Evolutionary conservation across 176 grass and related monocot species (phyloP).

Genomic region (Phoenix dactylifera): DNA sequence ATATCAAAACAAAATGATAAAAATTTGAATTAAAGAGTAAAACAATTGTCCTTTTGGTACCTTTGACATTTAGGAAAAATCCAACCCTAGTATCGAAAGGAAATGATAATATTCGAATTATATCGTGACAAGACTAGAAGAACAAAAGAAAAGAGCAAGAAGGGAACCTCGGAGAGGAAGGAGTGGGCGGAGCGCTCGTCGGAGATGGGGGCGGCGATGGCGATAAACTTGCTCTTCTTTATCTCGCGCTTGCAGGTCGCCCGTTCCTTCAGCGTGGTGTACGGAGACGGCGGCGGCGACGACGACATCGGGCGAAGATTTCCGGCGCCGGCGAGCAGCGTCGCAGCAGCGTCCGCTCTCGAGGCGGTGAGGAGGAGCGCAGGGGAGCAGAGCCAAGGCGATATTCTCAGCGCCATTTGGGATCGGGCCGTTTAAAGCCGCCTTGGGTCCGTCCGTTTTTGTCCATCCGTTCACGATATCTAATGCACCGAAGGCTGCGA

Average conservation of each 20-base stretch:
- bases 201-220: slow-evolving; percentile 47
- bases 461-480: too few relatives aligned
- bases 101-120: neutral
- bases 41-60: too few relatives aligned
- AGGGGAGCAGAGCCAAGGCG: slow-evolving; percentile 24
- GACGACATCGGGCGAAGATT: slow-evolving; percentile 27
- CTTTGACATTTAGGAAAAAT: too few relatives aligned
- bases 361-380: slow-evolving; percentile 18
- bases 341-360: slow-evolving; percentile 9
- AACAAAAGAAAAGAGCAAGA: neutral
- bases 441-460: too few relatives aligned
- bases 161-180: slow-evolving; percentile 49
- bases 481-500: too few relatives aligned
- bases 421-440: too few relatives aligned
- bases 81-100: too few relatives aligned
- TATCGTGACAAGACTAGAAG: neutral
- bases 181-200: slow-evolving; percentile 44
- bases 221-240: slow-evolving; percentile 63
- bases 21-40: too few relatives aligned
- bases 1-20: too few relatives aligned
- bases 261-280: slow-evolving; percentile 41
- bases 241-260: slow-evolving; percentile 54
- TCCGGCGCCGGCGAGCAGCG: slow-evolving; percentile 13
- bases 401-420: slow-evolving; percentile 22
- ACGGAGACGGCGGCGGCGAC: slow-evolving; percentile 22